Evolutionary conservation across 2,329 filamentous ascomycete species (phyloP).

Genomic region (Penicillium sp.): DNA sequence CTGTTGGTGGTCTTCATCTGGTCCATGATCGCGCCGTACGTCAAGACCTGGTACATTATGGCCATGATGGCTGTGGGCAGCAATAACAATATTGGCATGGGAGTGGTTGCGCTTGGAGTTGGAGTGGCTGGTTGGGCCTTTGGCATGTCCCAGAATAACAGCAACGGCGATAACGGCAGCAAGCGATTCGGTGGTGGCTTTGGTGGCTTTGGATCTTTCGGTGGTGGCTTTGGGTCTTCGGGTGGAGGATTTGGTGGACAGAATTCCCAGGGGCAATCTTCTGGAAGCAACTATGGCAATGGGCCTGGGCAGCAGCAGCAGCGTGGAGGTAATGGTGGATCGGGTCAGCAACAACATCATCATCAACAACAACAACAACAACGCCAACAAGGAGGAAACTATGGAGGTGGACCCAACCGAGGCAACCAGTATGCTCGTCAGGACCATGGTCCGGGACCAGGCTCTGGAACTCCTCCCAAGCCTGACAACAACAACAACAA

Average conservation of each 20-base stretch:
- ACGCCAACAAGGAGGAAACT: slow-evolving; percentile 38
- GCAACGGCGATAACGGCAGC: slow-evolving; percentile 27
- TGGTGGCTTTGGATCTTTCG: slow-evolving; percentile 30
- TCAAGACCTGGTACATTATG: slow-evolving; percentile 74
- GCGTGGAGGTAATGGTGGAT: slow-evolving; percentile 9
- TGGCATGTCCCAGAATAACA: slow-evolving; percentile 63
- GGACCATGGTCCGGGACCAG: slow-evolving; percentile 34
- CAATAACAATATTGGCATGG: slow-evolving; percentile 75
- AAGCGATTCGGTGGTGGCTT: slow-evolving; percentile 33
- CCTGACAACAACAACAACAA: slow-evolving; percentile 26
- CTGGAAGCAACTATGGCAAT: slow-evolving; percentile 34
- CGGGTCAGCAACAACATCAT: slow-evolving; percentile 24
- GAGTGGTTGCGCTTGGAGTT: slow-evolving; percentile 73
- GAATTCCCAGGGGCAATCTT: slow-evolving; percentile 30
- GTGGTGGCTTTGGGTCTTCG: neutral
- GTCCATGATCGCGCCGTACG: slow-evolving; percentile 73
- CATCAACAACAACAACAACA: slow-evolving; percentile 26
- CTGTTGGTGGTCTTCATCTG: slow-evolving; percentile 75
- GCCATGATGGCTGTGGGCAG: slow-evolving; percentile 72
- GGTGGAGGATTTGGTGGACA: slow-evolving; percentile 25
- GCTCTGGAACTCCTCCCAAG: slow-evolving; percentile 26
- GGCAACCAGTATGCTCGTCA: slow-evolving; percentile 44
- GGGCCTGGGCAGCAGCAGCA: slow-evolving; percentile 32
- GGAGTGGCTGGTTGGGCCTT: slow-evolving; percentile 79
- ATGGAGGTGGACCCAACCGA: slow-evolving; percentile 37